A percentile compares a stretch with the other conserved stretches of the same genome.
Evolutionary conservation across 148 eudicot genomes (phyloP).

Genomic region (Tetragonia tetragonoides): DNA sequence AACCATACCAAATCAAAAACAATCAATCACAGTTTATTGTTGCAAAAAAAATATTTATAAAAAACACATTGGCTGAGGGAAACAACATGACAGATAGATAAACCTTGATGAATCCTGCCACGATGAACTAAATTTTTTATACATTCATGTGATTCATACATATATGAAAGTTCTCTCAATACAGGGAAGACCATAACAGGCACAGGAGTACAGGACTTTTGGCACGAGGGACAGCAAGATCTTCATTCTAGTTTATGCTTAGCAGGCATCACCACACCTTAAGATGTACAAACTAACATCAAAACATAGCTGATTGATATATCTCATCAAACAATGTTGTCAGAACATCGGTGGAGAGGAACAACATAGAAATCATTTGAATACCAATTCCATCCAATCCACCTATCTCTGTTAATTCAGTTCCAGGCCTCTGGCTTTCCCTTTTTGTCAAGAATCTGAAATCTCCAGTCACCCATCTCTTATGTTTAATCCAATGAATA

Average conservation of each 20-base stretch:
- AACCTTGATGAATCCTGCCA: not conserved
- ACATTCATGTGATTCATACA: not conserved
- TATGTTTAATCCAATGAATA: not conserved
- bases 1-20: slow-evolving; percentile 22
- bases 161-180: no score
- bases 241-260: no score
- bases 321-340: not conserved
- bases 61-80: not conserved
- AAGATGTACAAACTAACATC: no score
- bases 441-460: not conserved
- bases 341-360: not conserved
- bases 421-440: not conserved
- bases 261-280: no score
- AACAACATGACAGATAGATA: not conserved
- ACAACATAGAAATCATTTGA: not conserved
- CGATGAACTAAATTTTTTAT: not conserved
- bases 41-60: not conserved
- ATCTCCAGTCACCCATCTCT: not conserved
- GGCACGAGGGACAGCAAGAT: no score
- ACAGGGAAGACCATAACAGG: no score
- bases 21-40: not conserved
- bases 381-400: not conserved
- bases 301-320: no score
- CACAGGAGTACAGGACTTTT: no score
- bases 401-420: not conserved